Percentiles rank a stretch among this genome's conserved stretches.
These are phyloP conservation scores for Enterocytospora artemiae DNA, from an alignment of 371 early-diverging fungal species.

Conservation along the genomic window DNA sequence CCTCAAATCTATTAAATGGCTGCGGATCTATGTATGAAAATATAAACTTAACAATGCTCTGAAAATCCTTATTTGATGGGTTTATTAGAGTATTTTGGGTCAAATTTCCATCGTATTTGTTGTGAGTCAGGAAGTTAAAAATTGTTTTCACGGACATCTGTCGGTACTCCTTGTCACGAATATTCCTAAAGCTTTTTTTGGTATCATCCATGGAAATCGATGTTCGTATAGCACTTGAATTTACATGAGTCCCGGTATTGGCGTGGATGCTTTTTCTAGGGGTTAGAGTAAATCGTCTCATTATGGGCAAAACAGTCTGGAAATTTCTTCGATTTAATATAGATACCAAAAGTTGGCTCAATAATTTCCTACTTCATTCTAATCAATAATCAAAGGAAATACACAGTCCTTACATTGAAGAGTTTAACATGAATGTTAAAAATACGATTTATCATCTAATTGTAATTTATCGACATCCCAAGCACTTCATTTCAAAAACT, in stretches of 20 bases:
- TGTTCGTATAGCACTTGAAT: slow-evolving; percentile 9
- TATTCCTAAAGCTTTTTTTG: slow-evolving; percentile 34
- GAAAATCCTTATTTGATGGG: slow-evolving; percentile 73
- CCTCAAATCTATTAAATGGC: slow-evolving; percentile 66
- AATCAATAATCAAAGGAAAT: too few relatives aligned
- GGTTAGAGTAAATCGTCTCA: slow-evolving; percentile 46
- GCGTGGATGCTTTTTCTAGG: slow-evolving; percentile 27
- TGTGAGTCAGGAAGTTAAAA: slow-evolving; percentile 63
- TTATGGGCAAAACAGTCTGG: slow-evolving; percentile 1
- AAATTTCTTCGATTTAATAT: too few relatives aligned
- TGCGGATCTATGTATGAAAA: slow-evolving; percentile 67
- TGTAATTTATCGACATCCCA: too few relatives aligned
- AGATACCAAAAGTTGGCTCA: too few relatives aligned
- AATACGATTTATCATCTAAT: too few relatives aligned
- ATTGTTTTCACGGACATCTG: slow-evolving; percentile 61
- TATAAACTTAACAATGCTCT: slow-evolving; percentile 73
- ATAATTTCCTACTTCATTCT: too few relatives aligned
- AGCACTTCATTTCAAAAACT: too few relatives aligned
- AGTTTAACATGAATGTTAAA: too few relatives aligned
- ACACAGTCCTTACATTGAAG: too few relatives aligned
- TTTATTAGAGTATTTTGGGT: slow-evolving; percentile 62
- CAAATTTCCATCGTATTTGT: slow-evolving; percentile 64
- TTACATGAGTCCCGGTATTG: slow-evolving; percentile 4
- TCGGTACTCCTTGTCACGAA: slow-evolving; percentile 65
- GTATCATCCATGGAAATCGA: slow-evolving; percentile 31